A percentile compares a stretch with the other conserved stretches of the same genome.
These are phyloP conservation scores for Rhizophlyctis rosea DNA, from an alignment of 192 early-diverging fungal genomes.

Conservation along the genomic window DNA sequence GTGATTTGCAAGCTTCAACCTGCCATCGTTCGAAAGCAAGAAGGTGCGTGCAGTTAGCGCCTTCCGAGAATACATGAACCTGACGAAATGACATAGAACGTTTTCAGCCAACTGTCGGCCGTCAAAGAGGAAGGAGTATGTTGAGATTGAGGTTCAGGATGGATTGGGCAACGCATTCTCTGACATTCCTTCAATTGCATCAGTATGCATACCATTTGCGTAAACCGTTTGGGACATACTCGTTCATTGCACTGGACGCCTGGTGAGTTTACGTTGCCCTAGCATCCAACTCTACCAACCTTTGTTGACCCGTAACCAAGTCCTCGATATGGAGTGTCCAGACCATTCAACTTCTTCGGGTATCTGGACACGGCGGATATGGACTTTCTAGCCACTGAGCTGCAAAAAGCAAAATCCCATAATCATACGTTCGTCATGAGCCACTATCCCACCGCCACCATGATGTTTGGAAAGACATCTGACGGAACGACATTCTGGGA, in stretches of 20 bases:
- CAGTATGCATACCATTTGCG: constrained; percentile 30
- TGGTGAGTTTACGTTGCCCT: constrained; percentile 45
- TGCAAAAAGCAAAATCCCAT: constrained; percentile 37
- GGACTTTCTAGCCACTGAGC: constrained; percentile 59
- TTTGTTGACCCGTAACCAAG: constrained; percentile 16
- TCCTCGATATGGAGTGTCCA: constrained; percentile 64
- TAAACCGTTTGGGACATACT: constrained; percentile 72
- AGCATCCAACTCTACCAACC: background rate
- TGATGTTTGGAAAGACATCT: constrained; percentile 64
- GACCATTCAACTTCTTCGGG: constrained; percentile 91
- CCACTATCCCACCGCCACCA: constrained; percentile 77
- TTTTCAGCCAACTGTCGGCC: constrained; percentile 51
- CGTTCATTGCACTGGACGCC: constrained; percentile 80
- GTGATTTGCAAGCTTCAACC: constrained; percentile 57
- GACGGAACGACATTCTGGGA: constrained; percentile 58
- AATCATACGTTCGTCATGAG: constrained; percentile 69
- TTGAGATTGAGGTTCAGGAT: too few relatives aligned
- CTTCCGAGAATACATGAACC: background rate
- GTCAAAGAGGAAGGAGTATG: constrained; percentile 4
- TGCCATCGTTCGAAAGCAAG: constrained; percentile 54
- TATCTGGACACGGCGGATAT: constrained; percentile 71
- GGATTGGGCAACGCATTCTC: too few relatives aligned
- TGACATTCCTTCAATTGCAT: too few relatives aligned
- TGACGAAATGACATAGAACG: constrained; percentile 41
- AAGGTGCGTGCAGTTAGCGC: background rate